Conservation (phyloP, 2,329 filamentous ascomycete species). For the Nemania bipapillata region DNA sequence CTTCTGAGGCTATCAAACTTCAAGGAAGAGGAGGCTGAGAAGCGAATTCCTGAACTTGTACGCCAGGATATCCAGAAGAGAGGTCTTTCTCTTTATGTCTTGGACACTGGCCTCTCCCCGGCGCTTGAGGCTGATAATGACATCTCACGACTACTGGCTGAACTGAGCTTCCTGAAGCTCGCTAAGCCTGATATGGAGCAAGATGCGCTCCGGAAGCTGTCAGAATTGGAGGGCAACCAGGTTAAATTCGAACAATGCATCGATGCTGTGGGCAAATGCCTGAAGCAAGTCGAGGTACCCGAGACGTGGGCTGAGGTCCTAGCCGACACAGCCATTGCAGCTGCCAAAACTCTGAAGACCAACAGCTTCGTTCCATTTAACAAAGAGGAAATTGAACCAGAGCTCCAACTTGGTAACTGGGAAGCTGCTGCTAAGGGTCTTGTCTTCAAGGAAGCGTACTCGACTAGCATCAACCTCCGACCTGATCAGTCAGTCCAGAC, state of each 20-base stretch:
- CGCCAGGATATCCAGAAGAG: constrained; percentile 78
- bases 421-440: constrained; percentile 86
- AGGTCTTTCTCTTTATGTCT: constrained; percentile 75
- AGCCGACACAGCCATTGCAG: constrained; percentile 63
- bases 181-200: constrained; percentile 73
- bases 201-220: constrained; percentile 73
- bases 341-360: constrained; percentile 73
- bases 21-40: constrained; percentile 90
- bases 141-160: constrained; percentile 73
- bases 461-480: constrained; percentile 76
- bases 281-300: constrained; percentile 79
- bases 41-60: constrained; percentile 77
- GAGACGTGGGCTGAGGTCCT: constrained; percentile 81
- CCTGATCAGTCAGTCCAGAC: constrained; percentile 90
- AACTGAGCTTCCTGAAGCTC: constrained; percentile 85
- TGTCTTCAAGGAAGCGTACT: constrained; percentile 93
- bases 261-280: constrained; percentile 73
- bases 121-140: constrained; percentile 72
- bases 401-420: constrained; percentile 76
- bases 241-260: constrained; percentile 65
- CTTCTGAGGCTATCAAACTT: constrained; percentile 80
- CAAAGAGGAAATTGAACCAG: constrained; percentile 77
- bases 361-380: constrained; percentile 87
- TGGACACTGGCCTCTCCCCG: constrained; percentile 76
- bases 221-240: constrained; percentile 65